Evolutionary conservation across 306 rosid genomes (phyloP), one percentile per base, ranked within the genome.

Genomic region (Vigna hirtella): DNA sequence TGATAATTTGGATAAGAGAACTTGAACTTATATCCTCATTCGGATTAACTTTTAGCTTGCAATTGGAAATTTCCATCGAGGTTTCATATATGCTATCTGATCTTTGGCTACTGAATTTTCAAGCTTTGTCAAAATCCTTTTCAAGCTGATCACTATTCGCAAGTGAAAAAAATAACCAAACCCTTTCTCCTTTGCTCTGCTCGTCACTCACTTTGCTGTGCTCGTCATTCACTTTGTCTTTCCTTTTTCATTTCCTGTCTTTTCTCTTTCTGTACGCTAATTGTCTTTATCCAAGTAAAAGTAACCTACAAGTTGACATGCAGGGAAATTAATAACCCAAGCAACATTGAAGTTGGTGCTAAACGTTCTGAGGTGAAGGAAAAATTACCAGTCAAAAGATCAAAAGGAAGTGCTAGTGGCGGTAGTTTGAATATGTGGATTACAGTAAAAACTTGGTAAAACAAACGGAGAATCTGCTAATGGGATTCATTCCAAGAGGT

Each of bases 1-100:
- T 47, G 73, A 68, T 24, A 68, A 45, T 68, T 72, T 92, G 65
- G 97, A 92, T 90, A 92, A 92, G 86, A 92, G 97, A 77, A 92
- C 90, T 15, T 92, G 97, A 95, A 92, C 97, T 6, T 92, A 92
- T 42, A 92, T 92, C 75, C 18, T 18, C 0, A 18, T 18, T 18
- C 18, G 18, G 18, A 18, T 18, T 18, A 18, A 18, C 18, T 18
- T 18, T 18, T 18, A 18, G 18, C 18, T 18, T 18, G 18, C 18
- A 18, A 18, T 18, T 18, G 18, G 18, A 18, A 18, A 18, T 18
- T 18, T 18, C 18, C 18, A 18, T 18, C 18, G 18, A 18, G 18
- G 18, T 18, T 18, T 18, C 18, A 22, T 22, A 22, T 22, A 22
- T 22, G 24, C 24, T 22, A 22, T 22, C 24, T 22, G 1, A 22